These are phyloP conservation scores for Penicillium riverlandense DNA, from an alignment of 495 filamentous ascomycete genomes.

Conservation along the genomic window DNA sequence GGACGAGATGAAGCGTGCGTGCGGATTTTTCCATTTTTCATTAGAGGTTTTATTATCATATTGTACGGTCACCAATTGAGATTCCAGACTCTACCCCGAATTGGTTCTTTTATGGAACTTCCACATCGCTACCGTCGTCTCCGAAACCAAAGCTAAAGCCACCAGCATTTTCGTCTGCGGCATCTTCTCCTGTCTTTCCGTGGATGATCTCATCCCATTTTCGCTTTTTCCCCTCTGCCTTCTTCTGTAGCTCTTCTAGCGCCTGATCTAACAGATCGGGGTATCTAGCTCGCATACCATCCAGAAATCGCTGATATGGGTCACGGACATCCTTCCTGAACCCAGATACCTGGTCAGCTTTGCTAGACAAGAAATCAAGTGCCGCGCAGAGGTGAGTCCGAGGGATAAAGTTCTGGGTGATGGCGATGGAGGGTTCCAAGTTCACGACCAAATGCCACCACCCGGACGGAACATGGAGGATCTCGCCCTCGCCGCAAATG, in stretches of 20 bases:
- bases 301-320: slow-evolving; percentile 70
- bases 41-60: no score
- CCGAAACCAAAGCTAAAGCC: slow-evolving; percentile 84
- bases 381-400: slow-evolving; percentile 64
- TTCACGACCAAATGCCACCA: slow-evolving; percentile 99
- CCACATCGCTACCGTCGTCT: slow-evolving; percentile 52
- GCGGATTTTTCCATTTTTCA: background rate
- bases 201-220: slow-evolving; percentile 78
- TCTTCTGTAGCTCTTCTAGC: slow-evolving; percentile 55
- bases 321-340: slow-evolving; percentile 68
- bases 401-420: slow-evolving; percentile 96
- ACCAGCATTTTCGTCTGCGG: slow-evolving; percentile 34
- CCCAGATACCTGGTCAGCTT: slow-evolving; percentile 77
- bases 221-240: slow-evolving; percentile 57
- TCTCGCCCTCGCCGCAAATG: slow-evolving; percentile 78
- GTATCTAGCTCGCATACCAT: slow-evolving; percentile 53
- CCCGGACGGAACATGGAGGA: slow-evolving; percentile 85
- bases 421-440: slow-evolving; percentile 69
- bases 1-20: background rate
- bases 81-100: background rate
- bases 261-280: slow-evolving; percentile 61
- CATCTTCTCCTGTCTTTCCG: slow-evolving; percentile 32
- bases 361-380: slow-evolving; percentile 75
- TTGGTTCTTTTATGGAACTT: slow-evolving; percentile 36
- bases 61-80: no score